phyloP scores from a whole-genome alignment of 2,329 filamentous ascomycete genomes.

The Ascomycota sp. region DNA sequence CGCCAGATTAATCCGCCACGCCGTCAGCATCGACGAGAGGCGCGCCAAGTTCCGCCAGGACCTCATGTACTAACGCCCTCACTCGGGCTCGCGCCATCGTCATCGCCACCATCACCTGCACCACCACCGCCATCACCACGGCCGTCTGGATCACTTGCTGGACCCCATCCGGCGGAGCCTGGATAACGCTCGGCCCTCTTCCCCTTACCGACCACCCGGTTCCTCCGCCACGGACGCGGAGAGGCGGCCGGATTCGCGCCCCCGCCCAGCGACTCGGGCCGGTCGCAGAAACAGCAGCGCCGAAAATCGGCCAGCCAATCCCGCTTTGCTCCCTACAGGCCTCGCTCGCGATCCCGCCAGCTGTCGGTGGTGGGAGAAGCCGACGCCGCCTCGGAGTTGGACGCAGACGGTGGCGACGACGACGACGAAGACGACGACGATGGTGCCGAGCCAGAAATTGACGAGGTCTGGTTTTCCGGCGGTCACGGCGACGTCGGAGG shows the following conservation, averaged over 20 bases:
- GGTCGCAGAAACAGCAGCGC: constrained; percentile 1
- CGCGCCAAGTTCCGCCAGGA: constrained; percentile 55
- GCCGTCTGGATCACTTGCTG: constrained; percentile 4
- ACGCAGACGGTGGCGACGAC: constrained; percentile 17
- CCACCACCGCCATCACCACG: constrained; percentile 6
- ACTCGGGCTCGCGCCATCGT: constrained; percentile 5
- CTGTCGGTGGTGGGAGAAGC: constrained; percentile 6
- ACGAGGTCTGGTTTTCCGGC: constrained; percentile 66
- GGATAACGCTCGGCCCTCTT: neutral
- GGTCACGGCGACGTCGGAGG: constrained; percentile 64
- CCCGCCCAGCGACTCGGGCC: constrained; percentile 3
- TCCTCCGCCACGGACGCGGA: neutral
- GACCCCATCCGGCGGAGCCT: constrained; percentile 5
- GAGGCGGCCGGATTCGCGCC: neutral
- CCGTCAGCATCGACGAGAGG: constrained; percentile 50
- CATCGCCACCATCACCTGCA: constrained; percentile 7
- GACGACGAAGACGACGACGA: constrained; percentile 17
- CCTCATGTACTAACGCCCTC: constrained; percentile 33
- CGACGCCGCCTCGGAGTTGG: constrained; percentile 11
- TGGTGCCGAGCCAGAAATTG: constrained; percentile 42
- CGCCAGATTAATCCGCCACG: constrained; percentile 43
- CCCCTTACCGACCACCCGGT: neutral
- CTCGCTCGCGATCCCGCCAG: constrained; percentile 17
- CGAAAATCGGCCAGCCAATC: constrained; percentile 2
- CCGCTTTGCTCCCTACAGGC: constrained; percentile 20